Percentiles rank a stretch among this genome's conserved stretches.
These are phyloP conservation scores for Apiospora koreana DNA, from an alignment of 2,329 filamentous ascomycete species.

Conservation along the genomic window DNA sequence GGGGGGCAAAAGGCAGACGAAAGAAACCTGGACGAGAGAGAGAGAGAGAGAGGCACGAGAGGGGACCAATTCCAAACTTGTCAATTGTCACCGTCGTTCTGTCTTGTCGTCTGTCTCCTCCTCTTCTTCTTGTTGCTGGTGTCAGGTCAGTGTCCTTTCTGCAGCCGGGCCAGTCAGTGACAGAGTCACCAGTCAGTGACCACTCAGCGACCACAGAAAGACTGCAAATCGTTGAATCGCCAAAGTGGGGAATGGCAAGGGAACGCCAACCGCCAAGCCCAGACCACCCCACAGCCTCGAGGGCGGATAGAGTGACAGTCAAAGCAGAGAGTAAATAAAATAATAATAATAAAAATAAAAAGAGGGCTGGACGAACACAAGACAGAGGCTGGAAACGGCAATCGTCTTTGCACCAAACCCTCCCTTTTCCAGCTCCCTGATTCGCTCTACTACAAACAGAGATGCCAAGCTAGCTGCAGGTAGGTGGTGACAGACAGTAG, in stretches of 20 bases:
- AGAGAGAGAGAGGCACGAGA: no score
- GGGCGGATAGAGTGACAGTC: not conserved
- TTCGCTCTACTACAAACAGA: not conserved
- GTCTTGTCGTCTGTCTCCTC: not conserved
- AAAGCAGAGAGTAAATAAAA: not conserved
- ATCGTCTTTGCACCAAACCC: not conserved
- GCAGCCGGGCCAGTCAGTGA: not conserved
- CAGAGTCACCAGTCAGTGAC: no score
- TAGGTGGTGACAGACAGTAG: not conserved
- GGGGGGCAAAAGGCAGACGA: not conserved
- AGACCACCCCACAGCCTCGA: not conserved
- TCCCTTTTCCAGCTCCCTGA: not conserved
- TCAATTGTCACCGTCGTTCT: not conserved
- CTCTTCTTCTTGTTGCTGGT: not conserved
- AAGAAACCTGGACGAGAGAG: not conserved
- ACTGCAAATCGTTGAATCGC: slow-evolving; percentile 8
- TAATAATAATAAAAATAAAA: not conserved
- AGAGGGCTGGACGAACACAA: not conserved
- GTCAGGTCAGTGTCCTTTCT: no score
- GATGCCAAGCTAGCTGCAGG: not conserved
- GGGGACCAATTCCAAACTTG: not conserved
- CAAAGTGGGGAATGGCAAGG: not conserved
- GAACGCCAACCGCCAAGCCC: not conserved
- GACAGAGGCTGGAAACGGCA: slow-evolving; percentile 2
- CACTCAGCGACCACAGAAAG: not conserved